These are phyloP conservation scores for Fusarium longipes DNA, from an alignment of 2,329 filamentous ascomycete genomes.

Conservation along the genomic window DNA sequence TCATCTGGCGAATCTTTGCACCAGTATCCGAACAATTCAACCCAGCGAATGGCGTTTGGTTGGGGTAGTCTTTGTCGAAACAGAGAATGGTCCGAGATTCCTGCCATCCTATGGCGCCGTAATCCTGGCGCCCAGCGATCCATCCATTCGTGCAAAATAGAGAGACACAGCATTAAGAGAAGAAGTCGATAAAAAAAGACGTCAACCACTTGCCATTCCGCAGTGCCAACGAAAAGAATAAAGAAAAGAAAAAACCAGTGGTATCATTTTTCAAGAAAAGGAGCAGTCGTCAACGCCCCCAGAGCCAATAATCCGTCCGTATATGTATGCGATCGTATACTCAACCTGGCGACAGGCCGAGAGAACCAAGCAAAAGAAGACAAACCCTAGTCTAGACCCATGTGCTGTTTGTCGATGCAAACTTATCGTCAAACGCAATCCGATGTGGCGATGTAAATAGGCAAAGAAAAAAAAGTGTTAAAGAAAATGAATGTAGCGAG, in stretches of 20 bases:
- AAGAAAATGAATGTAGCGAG: background rate
- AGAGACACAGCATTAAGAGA: constrained; percentile 15
- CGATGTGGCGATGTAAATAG: constrained; percentile 3
- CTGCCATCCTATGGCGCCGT: background rate
- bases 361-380: constrained; percentile 39
- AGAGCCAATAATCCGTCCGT: constrained; percentile 38
- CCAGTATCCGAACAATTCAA: constrained; percentile 4
- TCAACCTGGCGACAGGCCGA: constrained; percentile 42
- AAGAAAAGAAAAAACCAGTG: constrained; percentile 37
- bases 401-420: constrained; percentile 28
- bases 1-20: background rate
- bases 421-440: constrained; percentile 16
- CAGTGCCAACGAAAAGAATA: constrained; percentile 20
- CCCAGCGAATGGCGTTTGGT: background rate
- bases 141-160: constrained; percentile 25
- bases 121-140: background rate
- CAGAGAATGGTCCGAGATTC: background rate
- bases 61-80: background rate
- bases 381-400: constrained; percentile 43
- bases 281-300: constrained; percentile 42
- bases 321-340: constrained; percentile 42
- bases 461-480: background rate
- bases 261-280: constrained; percentile 46
- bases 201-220: constrained; percentile 7
- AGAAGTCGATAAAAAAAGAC: constrained; percentile 3